A percentile compares a stretch with the other conserved stretches of the same genome.
Conservation (phyloP, 352 stramenopile species). For the Globisporangium nagaii region DNA sequence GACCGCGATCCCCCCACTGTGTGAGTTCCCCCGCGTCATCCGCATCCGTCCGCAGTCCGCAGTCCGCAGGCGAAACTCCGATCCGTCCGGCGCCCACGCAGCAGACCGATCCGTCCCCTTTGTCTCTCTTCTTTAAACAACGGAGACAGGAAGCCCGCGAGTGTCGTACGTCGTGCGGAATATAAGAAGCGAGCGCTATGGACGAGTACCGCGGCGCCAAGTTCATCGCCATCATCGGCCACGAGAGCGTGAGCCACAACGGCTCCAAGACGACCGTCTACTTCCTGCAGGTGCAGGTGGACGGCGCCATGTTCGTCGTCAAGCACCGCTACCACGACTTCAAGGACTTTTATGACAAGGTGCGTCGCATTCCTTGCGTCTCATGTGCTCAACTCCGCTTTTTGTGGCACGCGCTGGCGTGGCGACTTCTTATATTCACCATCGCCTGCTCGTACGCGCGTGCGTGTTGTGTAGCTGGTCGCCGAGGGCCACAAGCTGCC, state of each 20-base stretch:
- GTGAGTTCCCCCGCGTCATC: too few species aligned
- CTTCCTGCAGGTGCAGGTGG: constrained; percentile 75
- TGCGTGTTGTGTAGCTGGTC: constrained; percentile 34
- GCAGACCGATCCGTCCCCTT: too few species aligned
- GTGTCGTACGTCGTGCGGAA: too few species aligned
- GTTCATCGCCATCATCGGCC: constrained; percentile 84
- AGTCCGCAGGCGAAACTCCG: too few species aligned
- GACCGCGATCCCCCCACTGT: background rate
- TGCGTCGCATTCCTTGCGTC: constrained; percentile 14
- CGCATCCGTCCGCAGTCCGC: too few species aligned
- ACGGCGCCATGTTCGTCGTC: constrained; percentile 75
- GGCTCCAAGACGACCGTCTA: constrained; percentile 86
- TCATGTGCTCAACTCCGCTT: too few species aligned
- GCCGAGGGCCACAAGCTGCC: constrained; percentile 72
- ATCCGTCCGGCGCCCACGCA: too few species aligned
- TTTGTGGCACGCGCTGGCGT: too few species aligned
- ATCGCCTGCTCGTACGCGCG: too few species aligned
- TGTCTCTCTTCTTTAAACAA: background rate
- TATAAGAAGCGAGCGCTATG: too few species aligned
- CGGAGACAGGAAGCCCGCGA: background rate
- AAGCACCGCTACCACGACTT: constrained; percentile 86
- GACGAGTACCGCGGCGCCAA: constrained; percentile 50
- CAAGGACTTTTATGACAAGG: constrained; percentile 85
- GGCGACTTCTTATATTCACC: too few species aligned
- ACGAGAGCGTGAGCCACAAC: constrained; percentile 84